Percentiles rank a stretch among this genome's conserved stretches.
phyloP scores from a whole-genome alignment of 2,329 filamentous ascomycete genomes.

The Neonectria coccinea region DNA sequence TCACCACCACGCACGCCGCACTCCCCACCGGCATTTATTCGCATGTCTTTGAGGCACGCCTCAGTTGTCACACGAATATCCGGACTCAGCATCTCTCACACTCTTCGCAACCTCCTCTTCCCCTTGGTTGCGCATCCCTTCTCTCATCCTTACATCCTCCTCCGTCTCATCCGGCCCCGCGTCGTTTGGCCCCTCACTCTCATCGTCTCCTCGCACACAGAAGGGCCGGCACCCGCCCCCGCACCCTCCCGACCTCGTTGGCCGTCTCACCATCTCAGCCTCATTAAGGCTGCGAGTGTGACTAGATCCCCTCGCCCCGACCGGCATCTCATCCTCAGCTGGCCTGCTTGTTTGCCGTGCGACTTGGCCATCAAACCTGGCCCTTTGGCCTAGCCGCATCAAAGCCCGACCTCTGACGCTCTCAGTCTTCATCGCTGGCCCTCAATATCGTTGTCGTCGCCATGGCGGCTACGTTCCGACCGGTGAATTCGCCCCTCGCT shows the following conservation, averaged over 20 bases:
- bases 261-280: constrained; percentile 45
- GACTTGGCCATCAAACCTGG: constrained; percentile 27
- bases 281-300: constrained; percentile 40
- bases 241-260: constrained; percentile 32
- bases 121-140: constrained; percentile 21
- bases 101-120: constrained; percentile 27
- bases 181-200: constrained; percentile 28
- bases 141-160: constrained; percentile 26
- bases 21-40: constrained; percentile 46
- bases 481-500: constrained; percentile 59
- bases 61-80: constrained; percentile 38
- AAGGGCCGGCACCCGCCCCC: constrained; percentile 39
- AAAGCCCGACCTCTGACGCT: constrained; percentile 6
- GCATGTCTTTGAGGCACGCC: constrained; percentile 39
- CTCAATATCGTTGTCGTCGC: constrained; percentile 35
- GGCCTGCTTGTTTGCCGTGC: constrained; percentile 36
- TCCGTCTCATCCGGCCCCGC: constrained; percentile 39
- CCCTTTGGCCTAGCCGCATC: constrained; percentile 24
- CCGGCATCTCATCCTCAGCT: constrained; percentile 23
- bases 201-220: constrained; percentile 28
- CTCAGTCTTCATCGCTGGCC: constrained; percentile 19
- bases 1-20: constrained; percentile 46
- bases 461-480: constrained; percentile 63
- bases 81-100: constrained; percentile 36
- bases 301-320: constrained; percentile 23